phyloP scores from a whole-genome alignment of 2,329 filamentous ascomycete species.

The Zarea fungicola region DNA sequence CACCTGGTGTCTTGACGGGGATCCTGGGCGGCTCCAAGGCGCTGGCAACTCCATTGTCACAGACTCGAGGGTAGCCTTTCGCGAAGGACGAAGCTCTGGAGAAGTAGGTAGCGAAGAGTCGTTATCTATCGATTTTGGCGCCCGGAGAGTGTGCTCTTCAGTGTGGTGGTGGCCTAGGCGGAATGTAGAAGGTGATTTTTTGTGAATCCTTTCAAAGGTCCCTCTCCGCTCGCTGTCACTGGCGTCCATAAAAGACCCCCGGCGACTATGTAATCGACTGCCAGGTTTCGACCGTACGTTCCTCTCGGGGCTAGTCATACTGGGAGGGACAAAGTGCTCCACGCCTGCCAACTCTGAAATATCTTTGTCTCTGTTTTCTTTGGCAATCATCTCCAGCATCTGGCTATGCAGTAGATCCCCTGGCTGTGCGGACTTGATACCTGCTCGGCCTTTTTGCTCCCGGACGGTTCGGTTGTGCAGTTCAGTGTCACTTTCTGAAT shows the following conservation, averaged over 20 bases:
- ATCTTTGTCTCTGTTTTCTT: constrained; percentile 43
- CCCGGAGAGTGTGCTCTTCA: constrained; percentile 39
- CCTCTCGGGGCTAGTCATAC: constrained; percentile 29
- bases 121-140: constrained; percentile 38
- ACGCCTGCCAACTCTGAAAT: constrained; percentile 30
- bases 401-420: constrained; percentile 55
- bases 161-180: constrained; percentile 38
- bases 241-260: constrained; percentile 33
- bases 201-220: constrained; percentile 17
- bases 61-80: constrained; percentile 48
- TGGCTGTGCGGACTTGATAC: constrained; percentile 19
- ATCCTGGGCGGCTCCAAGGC: constrained; percentile 55
- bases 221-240: constrained; percentile 36
- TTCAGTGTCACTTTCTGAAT: constrained; percentile 54
- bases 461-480: constrained; percentile 1
- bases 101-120: constrained; percentile 46
- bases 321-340: constrained; percentile 29
- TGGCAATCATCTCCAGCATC: constrained; percentile 56
- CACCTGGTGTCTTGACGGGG: constrained; percentile 45
- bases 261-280: constrained; percentile 29
- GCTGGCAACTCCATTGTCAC: constrained; percentile 60
- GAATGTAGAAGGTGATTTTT: constrained; percentile 21
- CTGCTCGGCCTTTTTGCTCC: not conserved
- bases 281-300: constrained; percentile 22
- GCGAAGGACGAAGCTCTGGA: constrained; percentile 43